Conservation (phyloP, 306 rosid genomes). For the Quercus glauca region DNA sequence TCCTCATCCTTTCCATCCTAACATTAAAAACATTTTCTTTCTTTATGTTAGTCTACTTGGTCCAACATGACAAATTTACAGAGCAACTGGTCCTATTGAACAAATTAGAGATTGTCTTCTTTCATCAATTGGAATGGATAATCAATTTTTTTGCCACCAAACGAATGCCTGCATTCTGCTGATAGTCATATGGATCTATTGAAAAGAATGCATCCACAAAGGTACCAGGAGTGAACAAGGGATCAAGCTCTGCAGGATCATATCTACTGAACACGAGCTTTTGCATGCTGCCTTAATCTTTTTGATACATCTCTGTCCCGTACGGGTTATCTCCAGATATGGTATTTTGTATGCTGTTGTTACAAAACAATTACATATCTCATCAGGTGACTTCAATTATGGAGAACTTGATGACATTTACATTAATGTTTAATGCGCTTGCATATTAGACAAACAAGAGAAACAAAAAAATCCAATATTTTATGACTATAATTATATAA, state of each 20-base stretch:
- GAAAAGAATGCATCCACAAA: conserved; percentile 77
- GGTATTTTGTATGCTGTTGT: conserved; percentile 71
- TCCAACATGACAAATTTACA: background rate
- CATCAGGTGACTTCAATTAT: background rate
- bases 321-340: conserved; percentile 39
- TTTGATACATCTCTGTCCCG: conserved; percentile 82
- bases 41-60: background rate
- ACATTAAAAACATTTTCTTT: background rate
- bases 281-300: conserved; percentile 60
- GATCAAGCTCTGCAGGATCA: conserved; percentile 66
- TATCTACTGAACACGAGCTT: conserved; percentile 63
- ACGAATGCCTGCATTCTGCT: conserved; percentile 79
- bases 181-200: conserved; percentile 75
- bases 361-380: background rate
- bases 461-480: background rate
- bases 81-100: conserved; percentile 3
- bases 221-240: conserved; percentile 61
- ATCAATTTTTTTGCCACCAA: conserved; percentile 79
- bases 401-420: background rate
- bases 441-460: background rate
- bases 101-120: conserved; percentile 11
- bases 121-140: conserved; percentile 47
- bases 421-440: background rate
- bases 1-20: background rate
- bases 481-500: background rate